A percentile compares a stretch with the other conserved stretches of the same genome.
Evolutionary conservation across 1,139 yeast genomes (phyloP).

Genomic region (Sugiyamaella novakii): DNA sequence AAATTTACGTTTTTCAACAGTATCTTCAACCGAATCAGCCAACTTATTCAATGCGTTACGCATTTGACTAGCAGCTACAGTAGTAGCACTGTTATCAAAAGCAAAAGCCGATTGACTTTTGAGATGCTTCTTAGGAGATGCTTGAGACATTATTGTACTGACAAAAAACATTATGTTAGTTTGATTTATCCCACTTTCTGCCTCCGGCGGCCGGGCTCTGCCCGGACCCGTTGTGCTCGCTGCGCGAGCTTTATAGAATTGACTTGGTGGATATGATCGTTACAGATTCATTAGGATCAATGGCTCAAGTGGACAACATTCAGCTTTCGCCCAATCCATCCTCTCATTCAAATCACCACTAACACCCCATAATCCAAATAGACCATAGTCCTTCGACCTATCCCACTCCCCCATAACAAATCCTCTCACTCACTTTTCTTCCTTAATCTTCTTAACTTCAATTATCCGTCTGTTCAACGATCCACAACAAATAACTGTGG

Average conservation of each 20-base stretch:
- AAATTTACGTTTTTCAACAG: conserved; percentile 60
- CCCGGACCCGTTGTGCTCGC: background rate
- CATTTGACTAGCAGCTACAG: conserved; percentile 97
- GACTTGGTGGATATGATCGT: background rate
- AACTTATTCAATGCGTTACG: conserved; percentile 89
- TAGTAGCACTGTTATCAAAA: conserved; percentile 92
- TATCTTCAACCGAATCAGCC: conserved; percentile 72
- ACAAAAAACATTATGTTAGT: background rate
- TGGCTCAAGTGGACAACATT: too few relatives aligned
- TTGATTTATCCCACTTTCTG: background rate
- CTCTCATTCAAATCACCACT: too few relatives aligned
- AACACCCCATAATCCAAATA: too few relatives aligned
- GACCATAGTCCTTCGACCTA: too few relatives aligned
- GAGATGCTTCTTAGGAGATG: conserved; percentile 25
- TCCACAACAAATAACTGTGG: too few relatives aligned
- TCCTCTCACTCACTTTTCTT: too few relatives aligned
- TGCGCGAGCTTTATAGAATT: background rate
- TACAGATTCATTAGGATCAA: too few relatives aligned
- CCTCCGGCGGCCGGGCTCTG: background rate
- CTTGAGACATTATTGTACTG: conserved; percentile 8
- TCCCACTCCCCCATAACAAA: too few relatives aligned
- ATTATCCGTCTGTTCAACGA: too few relatives aligned
- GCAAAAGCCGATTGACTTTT: conserved; percentile 45
- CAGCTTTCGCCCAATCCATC: too few relatives aligned
- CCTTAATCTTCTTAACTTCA: too few relatives aligned